Conservation (phyloP, 2,329 filamentous ascomycete species). For the Neofusicoccum sp. region DNA sequence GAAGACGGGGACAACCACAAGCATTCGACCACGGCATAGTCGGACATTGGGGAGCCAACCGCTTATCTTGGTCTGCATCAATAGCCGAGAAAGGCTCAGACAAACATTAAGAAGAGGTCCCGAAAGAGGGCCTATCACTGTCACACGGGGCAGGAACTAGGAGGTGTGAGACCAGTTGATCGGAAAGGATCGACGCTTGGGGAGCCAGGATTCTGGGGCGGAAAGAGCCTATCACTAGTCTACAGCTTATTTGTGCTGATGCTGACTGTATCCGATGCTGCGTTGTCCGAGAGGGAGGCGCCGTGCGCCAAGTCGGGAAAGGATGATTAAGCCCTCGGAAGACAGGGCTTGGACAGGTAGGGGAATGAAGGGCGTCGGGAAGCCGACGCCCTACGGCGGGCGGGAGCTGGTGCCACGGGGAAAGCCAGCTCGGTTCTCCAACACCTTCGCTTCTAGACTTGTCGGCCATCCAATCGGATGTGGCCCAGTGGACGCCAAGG, state of each 20-base stretch:
- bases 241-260: neutral
- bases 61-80: neutral
- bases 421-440: slow-evolving; percentile 6
- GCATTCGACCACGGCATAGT: neutral
- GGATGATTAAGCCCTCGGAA: slow-evolving; percentile 1
- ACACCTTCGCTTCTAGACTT: neutral
- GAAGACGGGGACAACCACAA: neutral
- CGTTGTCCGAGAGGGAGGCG: slow-evolving; percentile 12
- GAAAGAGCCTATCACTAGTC: neutral
- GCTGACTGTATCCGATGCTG: slow-evolving; percentile 12
- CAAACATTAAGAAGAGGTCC: neutral
- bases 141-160: neutral
- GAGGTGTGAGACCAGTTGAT: neutral
- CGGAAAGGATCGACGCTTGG: neutral
- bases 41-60: slow-evolving; percentile 8
- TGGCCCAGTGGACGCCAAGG: neutral
- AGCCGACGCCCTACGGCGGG: neutral
- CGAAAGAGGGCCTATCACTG: neutral
- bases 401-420: neutral
- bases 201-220: neutral
- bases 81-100: neutral
- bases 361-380: neutral
- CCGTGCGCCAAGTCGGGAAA: neutral
- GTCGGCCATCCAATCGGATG: neutral
- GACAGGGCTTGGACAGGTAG: neutral